Evolutionary conservation across 78 protist species (phyloP).

Genomic region (Ministeria vibrans): DNA sequence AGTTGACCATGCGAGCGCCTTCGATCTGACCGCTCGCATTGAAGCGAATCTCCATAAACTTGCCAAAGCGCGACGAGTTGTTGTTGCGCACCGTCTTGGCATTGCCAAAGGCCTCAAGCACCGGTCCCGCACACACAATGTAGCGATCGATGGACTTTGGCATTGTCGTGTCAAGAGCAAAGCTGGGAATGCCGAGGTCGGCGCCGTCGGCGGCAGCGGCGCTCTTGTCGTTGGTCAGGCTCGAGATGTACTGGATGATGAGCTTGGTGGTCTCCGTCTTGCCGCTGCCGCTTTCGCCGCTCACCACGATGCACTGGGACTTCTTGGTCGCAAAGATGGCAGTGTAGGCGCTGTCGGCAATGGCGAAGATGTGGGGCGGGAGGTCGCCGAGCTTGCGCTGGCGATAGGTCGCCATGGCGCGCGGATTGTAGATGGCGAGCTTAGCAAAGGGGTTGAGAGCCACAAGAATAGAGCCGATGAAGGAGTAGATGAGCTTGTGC

Average conservation of each 20-base stretch:
- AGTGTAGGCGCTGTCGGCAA: slow-evolving; percentile 70
- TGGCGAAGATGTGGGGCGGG: slow-evolving; percentile 77
- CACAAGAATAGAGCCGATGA: slow-evolving; percentile 79
- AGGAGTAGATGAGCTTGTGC: slow-evolving; percentile 29
- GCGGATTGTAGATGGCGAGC: slow-evolving; percentile 27
- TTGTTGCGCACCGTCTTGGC: slow-evolving; percentile 55
- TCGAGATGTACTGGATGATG: slow-evolving; percentile 20
- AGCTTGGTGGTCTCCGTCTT: slow-evolving; percentile 64
- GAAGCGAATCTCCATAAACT: slow-evolving; percentile 17
- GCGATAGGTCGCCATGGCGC: slow-evolving; percentile 22
- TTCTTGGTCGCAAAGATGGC: slow-evolving; percentile 36
- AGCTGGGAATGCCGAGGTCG: too few relatives aligned
- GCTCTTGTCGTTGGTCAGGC: not conserved
- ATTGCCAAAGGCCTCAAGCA: slow-evolving; percentile 67
- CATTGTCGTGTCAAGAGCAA: too few relatives aligned
- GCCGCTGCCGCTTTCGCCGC: slow-evolving; percentile 47
- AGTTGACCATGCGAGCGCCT: not conserved
- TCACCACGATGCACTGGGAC: slow-evolving; percentile 77
- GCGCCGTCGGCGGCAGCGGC: too few relatives aligned
- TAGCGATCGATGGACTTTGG: slow-evolving; percentile 7
- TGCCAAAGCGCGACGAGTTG: slow-evolving; percentile 57
- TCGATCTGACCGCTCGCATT: not conserved
- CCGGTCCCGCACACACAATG: slow-evolving; percentile 45
- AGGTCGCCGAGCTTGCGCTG: slow-evolving; percentile 42
- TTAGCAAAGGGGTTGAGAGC: slow-evolving; percentile 75